Percentiles rank a stretch among this genome's conserved stretches.
Conservation (phyloP, 164 flowering plant genomes). For the Vitis rupestris region DNA sequence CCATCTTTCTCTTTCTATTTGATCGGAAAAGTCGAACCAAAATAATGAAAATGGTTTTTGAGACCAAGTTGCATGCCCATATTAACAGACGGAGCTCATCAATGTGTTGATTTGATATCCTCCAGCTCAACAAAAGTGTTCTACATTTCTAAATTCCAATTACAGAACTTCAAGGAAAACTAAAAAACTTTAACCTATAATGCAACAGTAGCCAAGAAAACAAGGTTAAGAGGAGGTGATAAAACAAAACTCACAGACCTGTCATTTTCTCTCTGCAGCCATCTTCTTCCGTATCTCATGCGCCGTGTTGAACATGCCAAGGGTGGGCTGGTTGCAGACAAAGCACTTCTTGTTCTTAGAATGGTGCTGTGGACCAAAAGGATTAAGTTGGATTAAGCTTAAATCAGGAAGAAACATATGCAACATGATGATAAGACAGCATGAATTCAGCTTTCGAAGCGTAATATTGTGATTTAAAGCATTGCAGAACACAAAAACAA, state of each 20-base stretch:
- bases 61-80: neutral
- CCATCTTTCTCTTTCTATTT: no score
- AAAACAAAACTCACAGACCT: neutral
- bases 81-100: neutral
- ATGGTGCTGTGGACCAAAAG: constrained; percentile 65
- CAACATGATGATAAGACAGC: neutral
- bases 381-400: constrained; percentile 2
- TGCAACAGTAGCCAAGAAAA: neutral
- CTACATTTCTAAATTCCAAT: neutral
- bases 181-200: neutral
- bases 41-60: no score
- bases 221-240: neutral
- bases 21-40: no score
- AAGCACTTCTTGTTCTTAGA: constrained; percentile 87
- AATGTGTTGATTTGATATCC: neutral
- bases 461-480: neutral
- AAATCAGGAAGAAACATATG: neutral
- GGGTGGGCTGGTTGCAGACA: constrained; percentile 84
- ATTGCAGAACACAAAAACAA: no score
- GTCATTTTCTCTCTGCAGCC: constrained; percentile 44
- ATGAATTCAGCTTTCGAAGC: neutral
- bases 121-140: neutral
- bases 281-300: constrained; percentile 74
- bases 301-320: constrained; percentile 87
- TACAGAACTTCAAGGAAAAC: neutral